A percentile compares a stretch with the other conserved stretches of the same genome.
These are phyloP conservation scores for Zasmidium citrigriseum DNA, from an alignment of 2,329 filamentous ascomycete genomes.

Conservation along the genomic window DNA sequence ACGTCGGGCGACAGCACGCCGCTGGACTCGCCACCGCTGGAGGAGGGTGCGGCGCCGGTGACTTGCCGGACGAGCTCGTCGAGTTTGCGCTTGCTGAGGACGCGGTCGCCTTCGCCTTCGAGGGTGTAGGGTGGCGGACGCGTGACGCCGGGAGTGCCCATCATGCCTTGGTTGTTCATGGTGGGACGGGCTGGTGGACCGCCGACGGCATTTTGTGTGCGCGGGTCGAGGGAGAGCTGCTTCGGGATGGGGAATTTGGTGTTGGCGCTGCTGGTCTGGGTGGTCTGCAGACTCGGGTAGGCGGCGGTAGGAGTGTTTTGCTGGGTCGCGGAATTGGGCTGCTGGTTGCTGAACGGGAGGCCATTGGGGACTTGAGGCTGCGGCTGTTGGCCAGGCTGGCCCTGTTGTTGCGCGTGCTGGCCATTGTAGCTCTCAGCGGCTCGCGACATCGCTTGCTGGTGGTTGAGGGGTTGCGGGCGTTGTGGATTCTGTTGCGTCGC, in stretches of 20 bases:
- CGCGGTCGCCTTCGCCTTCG: conserved; percentile 86
- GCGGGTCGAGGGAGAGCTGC: conserved; percentile 69
- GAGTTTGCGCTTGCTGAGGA: conserved; percentile 96
- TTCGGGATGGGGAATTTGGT: conserved; percentile 82
- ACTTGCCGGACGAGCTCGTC: conserved; percentile 94
- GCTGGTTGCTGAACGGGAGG: conserved; percentile 21
- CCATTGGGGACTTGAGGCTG: conserved; percentile 28
- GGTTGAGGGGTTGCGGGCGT: conserved; percentile 40
- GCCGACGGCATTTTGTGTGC: conserved; percentile 71
- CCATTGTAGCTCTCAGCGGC: conserved; percentile 29
- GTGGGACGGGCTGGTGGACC: conserved; percentile 79
- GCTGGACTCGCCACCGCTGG: conserved; percentile 58
- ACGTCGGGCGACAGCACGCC: conserved; percentile 83
- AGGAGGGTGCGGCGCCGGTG: conserved; percentile 75
- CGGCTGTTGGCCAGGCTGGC: conserved; percentile 18
- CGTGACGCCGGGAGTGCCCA: conserved; percentile 81
- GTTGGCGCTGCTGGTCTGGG: conserved; percentile 42
- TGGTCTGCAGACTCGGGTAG: conserved; percentile 27
- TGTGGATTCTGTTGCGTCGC: conserved; percentile 23
- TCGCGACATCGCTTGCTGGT: conserved; percentile 46
- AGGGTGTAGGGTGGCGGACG: conserved; percentile 83
- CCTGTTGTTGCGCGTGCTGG: conserved; percentile 22
- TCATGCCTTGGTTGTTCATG: conserved; percentile 78
- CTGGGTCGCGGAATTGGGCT: conserved; percentile 22
- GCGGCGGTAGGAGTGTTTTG: conserved; percentile 24